Evolutionary conservation across 305 asterid species (phyloP).

Genomic region (Coffea humblotiana): DNA sequence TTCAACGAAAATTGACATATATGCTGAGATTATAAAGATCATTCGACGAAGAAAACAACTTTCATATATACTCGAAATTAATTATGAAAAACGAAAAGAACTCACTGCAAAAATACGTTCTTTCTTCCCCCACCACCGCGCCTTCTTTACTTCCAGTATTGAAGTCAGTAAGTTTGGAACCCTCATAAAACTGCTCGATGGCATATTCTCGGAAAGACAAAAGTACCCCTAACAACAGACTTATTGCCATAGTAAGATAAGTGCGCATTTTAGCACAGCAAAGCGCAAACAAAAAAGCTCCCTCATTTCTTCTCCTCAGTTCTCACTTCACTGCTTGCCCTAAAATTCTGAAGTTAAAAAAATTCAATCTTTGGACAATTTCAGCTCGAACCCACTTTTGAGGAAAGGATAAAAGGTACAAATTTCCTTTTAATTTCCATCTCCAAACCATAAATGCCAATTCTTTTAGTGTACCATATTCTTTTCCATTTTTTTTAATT

Average conservation of each 20-base stretch:
- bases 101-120: background rate
- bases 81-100: background rate
- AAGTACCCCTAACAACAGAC: background rate
- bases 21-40: background rate
- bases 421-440: background rate
- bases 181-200: background rate
- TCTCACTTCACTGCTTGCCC: background rate
- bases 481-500: background rate
- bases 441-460: background rate
- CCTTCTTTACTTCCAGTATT: too few species aligned
- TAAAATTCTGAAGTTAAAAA: background rate
- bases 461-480: background rate
- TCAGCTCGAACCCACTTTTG: background rate
- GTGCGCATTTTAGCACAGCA: slow-evolving; percentile 5
- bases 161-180: background rate
- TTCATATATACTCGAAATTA: background rate
- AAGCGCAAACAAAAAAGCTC: background rate
- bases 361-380: background rate
- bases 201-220: background rate
- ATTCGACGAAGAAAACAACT: background rate
- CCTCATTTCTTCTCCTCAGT: background rate
- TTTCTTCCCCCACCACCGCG: background rate
- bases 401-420: slow-evolving; percentile 1
- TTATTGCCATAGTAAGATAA: background rate
- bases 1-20: background rate